phyloP scores from a whole-genome alignment of 2,329 filamentous ascomycete species.

The Pseudocercospora macadamiae region DNA sequence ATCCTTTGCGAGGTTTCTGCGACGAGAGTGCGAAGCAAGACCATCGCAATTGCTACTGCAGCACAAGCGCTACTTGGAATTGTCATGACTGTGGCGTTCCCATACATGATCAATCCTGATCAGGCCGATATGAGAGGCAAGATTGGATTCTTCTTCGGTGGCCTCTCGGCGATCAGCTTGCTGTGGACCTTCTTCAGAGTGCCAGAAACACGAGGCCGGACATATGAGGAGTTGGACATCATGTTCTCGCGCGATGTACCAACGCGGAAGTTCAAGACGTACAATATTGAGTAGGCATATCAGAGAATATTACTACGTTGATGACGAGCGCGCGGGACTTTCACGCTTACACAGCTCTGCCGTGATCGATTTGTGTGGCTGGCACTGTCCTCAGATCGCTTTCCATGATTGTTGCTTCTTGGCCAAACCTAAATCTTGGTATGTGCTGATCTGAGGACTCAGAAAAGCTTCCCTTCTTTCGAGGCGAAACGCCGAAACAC shows the following conservation, averaged over 20 bases:
- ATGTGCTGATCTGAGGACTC: too few species aligned
- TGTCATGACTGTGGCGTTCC: conserved; percentile 40
- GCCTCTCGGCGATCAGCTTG: conserved; percentile 38
- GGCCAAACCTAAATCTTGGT: too few species aligned
- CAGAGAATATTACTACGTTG: too few species aligned
- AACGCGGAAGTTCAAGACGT: conserved; percentile 40
- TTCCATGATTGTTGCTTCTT: too few species aligned
- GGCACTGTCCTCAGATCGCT: too few species aligned
- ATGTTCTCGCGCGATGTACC: conserved; percentile 44
- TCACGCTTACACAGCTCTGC: too few species aligned
- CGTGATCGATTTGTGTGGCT: too few species aligned
- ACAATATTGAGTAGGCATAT: conserved; percentile 28
- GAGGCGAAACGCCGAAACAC: too few species aligned
- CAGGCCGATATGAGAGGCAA: conserved; percentile 45
- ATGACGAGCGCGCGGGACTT: too few species aligned
- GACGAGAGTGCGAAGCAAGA: conserved; percentile 43
- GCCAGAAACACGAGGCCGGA: conserved; percentile 46
- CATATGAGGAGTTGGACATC: conserved; percentile 48
- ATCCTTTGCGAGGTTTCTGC: conserved; percentile 44
- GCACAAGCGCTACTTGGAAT: conserved; percentile 46
- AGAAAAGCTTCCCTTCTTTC: too few species aligned
- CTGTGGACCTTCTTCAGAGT: conserved; percentile 44
- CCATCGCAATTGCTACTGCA: conserved; percentile 44
- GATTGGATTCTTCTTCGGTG: conserved; percentile 48
- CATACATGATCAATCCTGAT: conserved; percentile 47